Conservation (phyloP, 2,329 filamentous ascomycete species). For the Nothopassalora personata region DNA sequence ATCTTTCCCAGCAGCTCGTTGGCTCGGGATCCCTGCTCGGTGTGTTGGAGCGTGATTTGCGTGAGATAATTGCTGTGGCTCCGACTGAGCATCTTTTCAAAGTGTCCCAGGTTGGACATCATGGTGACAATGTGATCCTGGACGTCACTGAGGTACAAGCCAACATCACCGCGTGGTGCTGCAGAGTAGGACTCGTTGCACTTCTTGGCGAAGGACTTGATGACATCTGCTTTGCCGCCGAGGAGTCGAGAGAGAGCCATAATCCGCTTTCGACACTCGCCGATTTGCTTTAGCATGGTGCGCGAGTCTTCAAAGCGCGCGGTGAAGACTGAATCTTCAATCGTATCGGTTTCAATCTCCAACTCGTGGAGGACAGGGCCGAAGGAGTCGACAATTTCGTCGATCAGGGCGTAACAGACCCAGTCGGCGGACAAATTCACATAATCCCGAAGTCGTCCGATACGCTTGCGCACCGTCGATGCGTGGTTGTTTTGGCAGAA, state of each 20-base stretch:
- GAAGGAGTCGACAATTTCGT: constrained; percentile 96
- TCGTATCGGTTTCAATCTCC: constrained; percentile 81
- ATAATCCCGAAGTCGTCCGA: constrained; percentile 88
- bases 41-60: constrained; percentile 86
- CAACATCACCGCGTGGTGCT: constrained; percentile 92
- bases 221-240: constrained; percentile 96
- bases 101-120: constrained; percentile 93
- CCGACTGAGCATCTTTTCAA: constrained; percentile 94
- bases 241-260: constrained; percentile 89
- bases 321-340: constrained; percentile 93
- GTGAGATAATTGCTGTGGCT: constrained; percentile 95
- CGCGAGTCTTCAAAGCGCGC: constrained; percentile 86
- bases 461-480: constrained; percentile 81
- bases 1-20: constrained; percentile 93
- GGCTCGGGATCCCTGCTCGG: constrained; percentile 78
- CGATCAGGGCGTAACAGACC: constrained; percentile 98
- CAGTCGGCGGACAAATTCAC: constrained; percentile 92
- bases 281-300: constrained; percentile 79
- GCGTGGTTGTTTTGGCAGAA: constrained; percentile 85
- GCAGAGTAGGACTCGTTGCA: constrained; percentile 97
- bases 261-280: constrained; percentile 85
- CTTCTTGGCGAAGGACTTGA: constrained; percentile 94
- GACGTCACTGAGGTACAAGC: constrained; percentile 92
- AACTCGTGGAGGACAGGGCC: constrained; percentile 82
- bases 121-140: constrained; percentile 99